Percentiles rank a stretch among this genome's conserved stretches.
These are phyloP conservation scores for Kandelia obovata DNA, from an alignment of 345 rosid genomes.

Conservation along the genomic window DNA sequence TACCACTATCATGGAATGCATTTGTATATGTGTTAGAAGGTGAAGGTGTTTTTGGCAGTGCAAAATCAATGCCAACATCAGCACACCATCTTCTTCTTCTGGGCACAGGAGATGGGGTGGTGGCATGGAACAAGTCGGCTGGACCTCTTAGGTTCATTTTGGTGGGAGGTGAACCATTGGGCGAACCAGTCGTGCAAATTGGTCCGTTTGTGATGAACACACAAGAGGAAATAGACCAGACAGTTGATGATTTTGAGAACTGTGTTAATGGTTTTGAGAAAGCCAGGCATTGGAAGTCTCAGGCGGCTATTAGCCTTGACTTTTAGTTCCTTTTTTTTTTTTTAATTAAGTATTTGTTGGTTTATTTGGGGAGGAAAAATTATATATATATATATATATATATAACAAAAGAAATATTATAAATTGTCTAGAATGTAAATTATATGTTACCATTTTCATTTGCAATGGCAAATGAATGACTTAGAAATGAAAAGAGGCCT, in stretches of 20 bases:
- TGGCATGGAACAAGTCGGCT: constrained; percentile 68
- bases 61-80: constrained; percentile 28
- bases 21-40: constrained; percentile 76
- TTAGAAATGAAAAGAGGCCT: too few relatives aligned
- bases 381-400: neutral
- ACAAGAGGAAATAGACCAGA: constrained; percentile 67
- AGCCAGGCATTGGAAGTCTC: constrained; percentile 74
- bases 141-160: constrained; percentile 59
- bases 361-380: neutral
- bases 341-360: neutral
- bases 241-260: constrained; percentile 68
- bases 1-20: constrained; percentile 65
- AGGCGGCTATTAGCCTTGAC: constrained; percentile 42
- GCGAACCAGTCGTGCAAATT: constrained; percentile 65
- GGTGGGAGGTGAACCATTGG: constrained; percentile 75
- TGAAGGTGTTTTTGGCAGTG: constrained; percentile 55
- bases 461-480: too few relatives aligned
- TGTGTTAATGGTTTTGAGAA: constrained; percentile 75
- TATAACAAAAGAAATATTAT: too few relatives aligned
- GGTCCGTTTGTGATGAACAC: constrained; percentile 96
- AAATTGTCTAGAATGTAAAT: too few relatives aligned
- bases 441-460: too few relatives aligned
- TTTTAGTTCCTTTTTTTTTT: constrained; percentile 21
- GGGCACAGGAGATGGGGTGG: constrained; percentile 54
- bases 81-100: constrained; percentile 65